phyloP scores from a whole-genome alignment of 208 protist species.

The Leptomonas seymouri region DNA sequence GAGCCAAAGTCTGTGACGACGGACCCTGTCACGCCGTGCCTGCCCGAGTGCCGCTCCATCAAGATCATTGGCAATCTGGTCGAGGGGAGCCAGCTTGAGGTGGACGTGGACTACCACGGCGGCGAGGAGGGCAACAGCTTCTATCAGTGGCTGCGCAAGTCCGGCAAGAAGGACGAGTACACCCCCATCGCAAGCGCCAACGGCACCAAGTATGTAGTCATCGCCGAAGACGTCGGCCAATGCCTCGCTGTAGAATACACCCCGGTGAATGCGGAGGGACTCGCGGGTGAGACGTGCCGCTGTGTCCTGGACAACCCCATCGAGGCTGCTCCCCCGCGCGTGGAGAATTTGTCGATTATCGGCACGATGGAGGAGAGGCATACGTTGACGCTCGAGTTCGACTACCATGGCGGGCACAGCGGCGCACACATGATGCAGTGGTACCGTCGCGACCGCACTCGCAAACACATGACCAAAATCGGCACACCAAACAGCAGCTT shows the following conservation, averaged over 20 bases:
- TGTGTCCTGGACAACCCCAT: constrained; percentile 90
- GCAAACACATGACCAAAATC: constrained; percentile 52
- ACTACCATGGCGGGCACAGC: constrained; percentile 83
- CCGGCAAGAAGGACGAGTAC: constrained; percentile 59
- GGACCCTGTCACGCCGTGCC: constrained; percentile 59
- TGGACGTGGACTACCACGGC: constrained; percentile 84
- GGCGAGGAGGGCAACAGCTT: constrained; percentile 88
- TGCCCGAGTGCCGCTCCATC: constrained; percentile 88
- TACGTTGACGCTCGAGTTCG: constrained; percentile 76
- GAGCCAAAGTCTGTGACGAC: constrained; percentile 77
- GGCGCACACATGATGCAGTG: constrained; percentile 88
- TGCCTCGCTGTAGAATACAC: constrained; percentile 92
- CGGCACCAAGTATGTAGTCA: constrained; percentile 72
- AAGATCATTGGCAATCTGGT: constrained; percentile 90
- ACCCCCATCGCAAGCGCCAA: constrained; percentile 83
- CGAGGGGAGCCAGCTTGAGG: constrained; percentile 83
- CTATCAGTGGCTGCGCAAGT: constrained; percentile 92
- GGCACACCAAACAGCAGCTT: constrained; percentile 73
- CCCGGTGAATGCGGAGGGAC: constrained; percentile 80
- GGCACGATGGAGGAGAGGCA: constrained; percentile 76
- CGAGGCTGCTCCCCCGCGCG: constrained; percentile 63
- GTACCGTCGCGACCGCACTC: constrained; percentile 76
- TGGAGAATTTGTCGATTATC: constrained; percentile 65
- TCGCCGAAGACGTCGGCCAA: constrained; percentile 86
- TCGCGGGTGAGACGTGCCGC: constrained; percentile 89